Conservation (phyloP, 192 early-diverging fungal genomes). For the Backusella westeae region DNA sequence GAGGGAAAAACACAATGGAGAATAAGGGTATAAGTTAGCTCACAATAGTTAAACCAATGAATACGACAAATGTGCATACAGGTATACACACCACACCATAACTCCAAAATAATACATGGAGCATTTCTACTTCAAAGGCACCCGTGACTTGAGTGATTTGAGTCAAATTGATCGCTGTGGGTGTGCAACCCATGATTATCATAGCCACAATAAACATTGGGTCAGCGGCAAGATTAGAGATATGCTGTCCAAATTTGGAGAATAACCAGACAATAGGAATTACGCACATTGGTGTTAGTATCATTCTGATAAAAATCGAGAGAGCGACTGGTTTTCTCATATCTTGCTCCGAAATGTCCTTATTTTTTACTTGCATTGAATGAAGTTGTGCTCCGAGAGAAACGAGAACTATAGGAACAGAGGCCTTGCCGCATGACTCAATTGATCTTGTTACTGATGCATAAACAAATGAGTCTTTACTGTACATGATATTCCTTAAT, state of each 20-base stretch:
- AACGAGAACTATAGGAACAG: slow-evolving; percentile 73
- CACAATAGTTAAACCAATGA: slow-evolving; percentile 31
- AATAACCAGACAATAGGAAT: slow-evolving; percentile 35
- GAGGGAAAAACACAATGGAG: not conserved
- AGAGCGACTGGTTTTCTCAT: slow-evolving; percentile 27
- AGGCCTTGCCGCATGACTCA: slow-evolving; percentile 70
- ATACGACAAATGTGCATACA: slow-evolving; percentile 22
- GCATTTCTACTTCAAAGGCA: slow-evolving; percentile 66
- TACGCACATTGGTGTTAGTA: slow-evolving; percentile 36
- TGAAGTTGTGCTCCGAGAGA: slow-evolving; percentile 72
- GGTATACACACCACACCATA: slow-evolving; percentile 53
- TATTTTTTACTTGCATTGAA: slow-evolving; percentile 9
- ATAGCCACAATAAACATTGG: slow-evolving; percentile 64
- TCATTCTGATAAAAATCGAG: slow-evolving; percentile 32
- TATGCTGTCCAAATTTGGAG: not conserved
- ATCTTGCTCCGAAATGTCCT: not conserved
- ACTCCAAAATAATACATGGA: slow-evolving; percentile 65
- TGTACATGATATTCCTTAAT: slow-evolving; percentile 61
- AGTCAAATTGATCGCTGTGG: slow-evolving; percentile 72
- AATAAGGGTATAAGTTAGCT: not conserved
- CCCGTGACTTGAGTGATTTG: slow-evolving; percentile 67
- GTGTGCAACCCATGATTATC: slow-evolving; percentile 62
- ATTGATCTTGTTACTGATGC: slow-evolving; percentile 60
- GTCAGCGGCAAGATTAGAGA: slow-evolving; percentile 50
- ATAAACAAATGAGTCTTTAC: slow-evolving; percentile 48